A percentile compares a stretch with the other conserved stretches of the same genome.
phyloP scores from a whole-genome alignment of 2,329 filamentous ascomycete genomes.

The Bertia moriformis region DNA sequence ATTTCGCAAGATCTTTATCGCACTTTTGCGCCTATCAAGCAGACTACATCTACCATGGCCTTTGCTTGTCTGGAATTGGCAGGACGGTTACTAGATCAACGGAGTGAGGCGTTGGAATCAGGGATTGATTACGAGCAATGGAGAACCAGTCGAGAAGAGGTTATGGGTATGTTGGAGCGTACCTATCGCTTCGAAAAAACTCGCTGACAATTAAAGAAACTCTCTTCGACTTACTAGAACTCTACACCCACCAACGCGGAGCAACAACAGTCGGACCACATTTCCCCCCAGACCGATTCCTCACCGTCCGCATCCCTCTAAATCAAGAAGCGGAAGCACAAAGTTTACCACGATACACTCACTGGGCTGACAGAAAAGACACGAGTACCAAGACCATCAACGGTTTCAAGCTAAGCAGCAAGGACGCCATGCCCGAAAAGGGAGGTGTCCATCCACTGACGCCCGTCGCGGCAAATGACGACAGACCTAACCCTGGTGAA shows the following conservation, averaged over 20 bases:
- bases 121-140: conserved; percentile 31
- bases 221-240: not conserved
- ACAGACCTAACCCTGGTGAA: conserved; percentile 19
- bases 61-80: conserved; percentile 72
- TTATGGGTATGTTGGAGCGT: conserved; percentile 71
- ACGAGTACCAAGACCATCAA: no score
- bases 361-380: not conserved
- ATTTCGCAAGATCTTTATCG: conserved; percentile 83
- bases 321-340: not conserved
- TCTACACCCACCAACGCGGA: not conserved
- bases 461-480: conserved; percentile 2
- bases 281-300: not conserved
- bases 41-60: conserved; percentile 72
- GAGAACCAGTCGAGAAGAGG: conserved; percentile 28
- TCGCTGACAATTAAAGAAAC: not conserved
- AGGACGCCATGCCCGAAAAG: not conserved
- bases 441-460: conserved; percentile 47
- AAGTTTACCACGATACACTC: not conserved
- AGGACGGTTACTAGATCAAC: conserved; percentile 46
- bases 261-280: not conserved
- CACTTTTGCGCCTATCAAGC: conserved; percentile 84
- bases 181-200: no score
- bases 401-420: no score
- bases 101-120: conserved; percentile 28
- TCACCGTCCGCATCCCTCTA: conserved; percentile 1